Evolutionary conservation across 2,329 filamentous ascomycete species (phyloP).

Genomic region (Sporothrix protearum): DNA sequence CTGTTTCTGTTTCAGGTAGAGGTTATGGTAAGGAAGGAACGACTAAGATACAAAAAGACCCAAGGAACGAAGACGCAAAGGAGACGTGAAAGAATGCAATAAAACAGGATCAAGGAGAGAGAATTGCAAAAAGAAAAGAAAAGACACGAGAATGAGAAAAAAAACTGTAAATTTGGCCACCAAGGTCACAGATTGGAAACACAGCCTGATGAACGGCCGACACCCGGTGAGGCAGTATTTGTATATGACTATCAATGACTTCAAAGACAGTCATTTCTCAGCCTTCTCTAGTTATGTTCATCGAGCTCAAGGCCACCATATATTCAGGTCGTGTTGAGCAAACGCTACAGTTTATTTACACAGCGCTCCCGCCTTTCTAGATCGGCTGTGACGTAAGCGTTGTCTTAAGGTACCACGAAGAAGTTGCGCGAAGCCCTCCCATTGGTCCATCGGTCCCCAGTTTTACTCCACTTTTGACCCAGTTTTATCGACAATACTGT

Average conservation of each 20-base stretch:
- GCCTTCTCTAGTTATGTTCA: background rate
- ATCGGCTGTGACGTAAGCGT: background rate
- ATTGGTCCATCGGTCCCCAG: too few species aligned
- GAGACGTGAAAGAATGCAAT: background rate
- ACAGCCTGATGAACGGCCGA: constrained; percentile 3
- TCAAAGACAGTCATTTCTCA: background rate
- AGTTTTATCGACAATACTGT: too few species aligned
- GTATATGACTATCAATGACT: too few species aligned
- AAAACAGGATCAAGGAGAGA: background rate
- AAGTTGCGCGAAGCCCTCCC: too few species aligned
- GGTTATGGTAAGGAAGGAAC: background rate
- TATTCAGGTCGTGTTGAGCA: background rate
- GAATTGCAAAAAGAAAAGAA: background rate
- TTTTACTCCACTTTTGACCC: too few species aligned
- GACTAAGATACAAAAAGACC: too few species aligned
- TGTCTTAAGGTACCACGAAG: too few species aligned
- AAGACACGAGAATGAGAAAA: background rate
- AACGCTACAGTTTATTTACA: background rate
- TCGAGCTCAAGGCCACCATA: background rate
- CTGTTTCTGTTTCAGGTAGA: background rate
- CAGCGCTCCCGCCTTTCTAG: background rate
- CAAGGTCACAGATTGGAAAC: constrained; percentile 4
- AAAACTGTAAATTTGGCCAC: background rate
- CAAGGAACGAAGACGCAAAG: background rate
- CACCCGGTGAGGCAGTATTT: background rate